Conservation (phyloP, 2,329 filamentous ascomycete species). For the Exophiala sp. region DNA sequence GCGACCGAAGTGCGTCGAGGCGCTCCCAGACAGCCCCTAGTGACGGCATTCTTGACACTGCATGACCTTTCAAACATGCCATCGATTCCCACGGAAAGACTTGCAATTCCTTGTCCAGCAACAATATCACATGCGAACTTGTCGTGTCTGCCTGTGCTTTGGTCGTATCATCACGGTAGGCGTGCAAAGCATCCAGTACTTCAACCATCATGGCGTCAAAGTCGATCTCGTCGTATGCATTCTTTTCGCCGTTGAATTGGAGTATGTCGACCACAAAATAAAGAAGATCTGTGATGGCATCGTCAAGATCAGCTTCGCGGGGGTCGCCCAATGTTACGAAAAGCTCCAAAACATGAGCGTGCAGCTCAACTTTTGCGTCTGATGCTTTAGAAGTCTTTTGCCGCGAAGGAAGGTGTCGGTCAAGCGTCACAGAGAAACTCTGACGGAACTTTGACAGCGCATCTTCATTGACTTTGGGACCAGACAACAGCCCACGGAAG, state of each 20-base stretch:
- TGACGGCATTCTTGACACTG: constrained; percentile 85
- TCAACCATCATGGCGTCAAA: constrained; percentile 90
- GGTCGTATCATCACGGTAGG: constrained; percentile 61
- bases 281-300: constrained; percentile 83
- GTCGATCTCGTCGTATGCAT: constrained; percentile 96
- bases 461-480: constrained; percentile 59
- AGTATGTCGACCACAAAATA: constrained; percentile 96
- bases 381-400: constrained; percentile 53
- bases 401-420: constrained; percentile 81
- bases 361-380: constrained; percentile 52
- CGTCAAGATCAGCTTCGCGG: constrained; percentile 73
- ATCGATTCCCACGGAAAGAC: constrained; percentile 94
- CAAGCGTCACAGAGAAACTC: constrained; percentile 73
- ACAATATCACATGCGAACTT: constrained; percentile 70
- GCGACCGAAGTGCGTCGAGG: constrained; percentile 44
- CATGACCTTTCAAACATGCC: constrained; percentile 73
- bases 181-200: constrained; percentile 75
- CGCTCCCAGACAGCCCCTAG: constrained; percentile 76
- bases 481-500: constrained; percentile 90
- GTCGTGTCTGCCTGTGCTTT: constrained; percentile 27
- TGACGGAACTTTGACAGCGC: constrained; percentile 72
- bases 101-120: constrained; percentile 88
- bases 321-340: constrained; percentile 81
- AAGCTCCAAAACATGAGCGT: constrained; percentile 72
- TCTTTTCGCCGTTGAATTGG: constrained; percentile 92